A percentile compares a stretch with the other conserved stretches of the same genome.
Evolutionary conservation across 768 basidiomycete genomes (phyloP).

Genomic region (Suillus occidentalis): DNA sequence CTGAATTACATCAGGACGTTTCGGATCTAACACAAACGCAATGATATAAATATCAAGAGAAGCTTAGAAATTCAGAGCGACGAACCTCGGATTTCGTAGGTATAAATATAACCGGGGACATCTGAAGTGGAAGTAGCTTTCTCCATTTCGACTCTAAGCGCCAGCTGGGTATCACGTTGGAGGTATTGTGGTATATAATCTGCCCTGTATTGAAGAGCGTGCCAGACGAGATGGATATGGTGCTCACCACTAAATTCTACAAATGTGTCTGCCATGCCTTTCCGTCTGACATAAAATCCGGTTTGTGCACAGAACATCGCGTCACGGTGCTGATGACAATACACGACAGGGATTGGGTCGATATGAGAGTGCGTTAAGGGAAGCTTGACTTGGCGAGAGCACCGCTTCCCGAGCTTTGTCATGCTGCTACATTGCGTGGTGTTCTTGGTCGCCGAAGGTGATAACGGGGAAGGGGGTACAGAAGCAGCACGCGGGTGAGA

Average conservation of each 20-base stretch:
- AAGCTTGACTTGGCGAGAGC: slow-evolving; percentile 57
- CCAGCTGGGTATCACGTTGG: slow-evolving; percentile 56
- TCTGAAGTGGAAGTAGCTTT: slow-evolving; percentile 55
- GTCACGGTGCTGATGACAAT: slow-evolving; percentile 67
- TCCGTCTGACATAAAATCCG: slow-evolving; percentile 58
- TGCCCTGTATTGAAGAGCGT: slow-evolving; percentile 26
- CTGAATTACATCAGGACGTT: slow-evolving; percentile 44
- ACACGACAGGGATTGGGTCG: slow-evolving; percentile 37
- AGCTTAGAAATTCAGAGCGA: slow-evolving; percentile 11
- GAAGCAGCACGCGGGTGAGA: slow-evolving; percentile 23
- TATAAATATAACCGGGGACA: slow-evolving; percentile 76
- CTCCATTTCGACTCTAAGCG: slow-evolving; percentile 55
- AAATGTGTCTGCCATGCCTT: slow-evolving; percentile 40
- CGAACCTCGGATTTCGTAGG: slow-evolving; percentile 75
- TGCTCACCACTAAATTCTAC: slow-evolving; percentile 57
- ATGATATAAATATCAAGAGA: slow-evolving; percentile 9
- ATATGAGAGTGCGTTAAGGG: slow-evolving; percentile 27
- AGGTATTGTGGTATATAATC: slow-evolving; percentile 75
- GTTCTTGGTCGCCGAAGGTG: slow-evolving; percentile 19
- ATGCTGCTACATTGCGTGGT: slow-evolving; percentile 57
- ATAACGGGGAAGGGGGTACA: slow-evolving; percentile 17
- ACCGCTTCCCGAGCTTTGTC: slow-evolving; percentile 65
- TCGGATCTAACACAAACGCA: slow-evolving; percentile 27
- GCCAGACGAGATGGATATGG: slow-evolving; percentile 1
- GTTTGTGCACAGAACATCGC: slow-evolving; percentile 45